A percentile compares a stretch with the other conserved stretches of the same genome.
These are phyloP conservation scores for Kurtzmaniella quercitrusa DNA, from an alignment of 1,139 yeast species.

Conservation along the genomic window DNA sequence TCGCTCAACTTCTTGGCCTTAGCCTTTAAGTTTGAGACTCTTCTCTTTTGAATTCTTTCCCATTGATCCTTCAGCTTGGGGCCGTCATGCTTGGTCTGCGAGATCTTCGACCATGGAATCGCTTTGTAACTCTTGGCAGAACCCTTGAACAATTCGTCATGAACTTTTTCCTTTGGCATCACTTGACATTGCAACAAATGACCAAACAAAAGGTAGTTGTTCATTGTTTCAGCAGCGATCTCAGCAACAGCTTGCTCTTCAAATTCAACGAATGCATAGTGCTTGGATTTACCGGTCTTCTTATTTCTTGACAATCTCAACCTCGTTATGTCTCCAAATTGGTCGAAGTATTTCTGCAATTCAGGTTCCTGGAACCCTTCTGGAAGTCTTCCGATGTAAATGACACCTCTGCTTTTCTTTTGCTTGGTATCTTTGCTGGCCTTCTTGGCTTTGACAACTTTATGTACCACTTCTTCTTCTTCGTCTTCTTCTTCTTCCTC, in stretches of 20 bases:
- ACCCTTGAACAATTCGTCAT: slow-evolving; percentile 47
- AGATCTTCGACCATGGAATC: slow-evolving; percentile 61
- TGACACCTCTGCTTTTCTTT: slow-evolving; percentile 49
- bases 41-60: slow-evolving; percentile 44
- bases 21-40: slow-evolving; percentile 40
- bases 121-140: slow-evolving; percentile 52
- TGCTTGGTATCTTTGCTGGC: slow-evolving; percentile 18
- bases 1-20: slow-evolving; percentile 46
- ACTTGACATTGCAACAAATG: slow-evolving; percentile 70
- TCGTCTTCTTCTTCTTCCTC: slow-evolving; percentile 6
- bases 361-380: slow-evolving; percentile 87
- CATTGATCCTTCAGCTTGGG: slow-evolving; percentile 58
- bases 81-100: slow-evolving; percentile 51
- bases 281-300: slow-evolving; percentile 88
- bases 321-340: slow-evolving; percentile 81
- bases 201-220: slow-evolving; percentile 84
- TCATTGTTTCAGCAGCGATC: slow-evolving; percentile 92
- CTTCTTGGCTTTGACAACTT: slow-evolving; percentile 26
- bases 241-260: slow-evolving; percentile 70
- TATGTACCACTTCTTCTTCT: slow-evolving; percentile 14
- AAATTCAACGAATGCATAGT: slow-evolving; percentile 89
- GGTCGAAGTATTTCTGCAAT: slow-evolving; percentile 74
- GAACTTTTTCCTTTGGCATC: slow-evolving; percentile 44
- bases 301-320: slow-evolving; percentile 84
- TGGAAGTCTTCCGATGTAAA: slow-evolving; percentile 90